phyloP scores from a whole-genome alignment of 495 filamentous ascomycete species.

The Aspergillus sparsus region DNA sequence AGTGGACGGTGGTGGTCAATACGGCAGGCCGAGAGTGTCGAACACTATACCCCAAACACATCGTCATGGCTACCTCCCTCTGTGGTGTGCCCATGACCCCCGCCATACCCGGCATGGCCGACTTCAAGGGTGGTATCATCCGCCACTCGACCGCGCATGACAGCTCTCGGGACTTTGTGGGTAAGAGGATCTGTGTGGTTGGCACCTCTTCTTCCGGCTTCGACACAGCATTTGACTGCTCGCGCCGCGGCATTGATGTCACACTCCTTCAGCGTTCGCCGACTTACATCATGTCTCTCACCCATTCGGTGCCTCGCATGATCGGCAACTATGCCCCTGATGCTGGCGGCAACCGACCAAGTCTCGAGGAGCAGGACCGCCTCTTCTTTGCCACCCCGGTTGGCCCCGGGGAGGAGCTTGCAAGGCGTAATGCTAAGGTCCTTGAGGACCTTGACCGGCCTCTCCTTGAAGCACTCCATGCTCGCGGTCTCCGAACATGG shows the following conservation, averaged over 20 bases:
- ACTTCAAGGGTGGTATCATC: slow-evolving; percentile 8
- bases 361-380: not conserved
- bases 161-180: slow-evolving; percentile 7
- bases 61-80: slow-evolving; percentile 41
- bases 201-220: slow-evolving; percentile 12
- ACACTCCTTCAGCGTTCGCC: slow-evolving; percentile 12
- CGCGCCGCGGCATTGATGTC: slow-evolving; percentile 9
- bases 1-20: slow-evolving; percentile 58
- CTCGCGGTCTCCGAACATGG: slow-evolving; percentile 16
- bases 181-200: slow-evolving; percentile 11
- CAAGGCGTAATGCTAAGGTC: slow-evolving; percentile 1
- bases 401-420: slow-evolving; percentile 7
- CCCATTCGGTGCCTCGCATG: slow-evolving; percentile 7
- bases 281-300: slow-evolving; percentile 11
- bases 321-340: slow-evolving; percentile 5
- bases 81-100: slow-evolving; percentile 24
- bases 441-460: slow-evolving; percentile 9
- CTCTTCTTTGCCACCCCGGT: slow-evolving; percentile 3
- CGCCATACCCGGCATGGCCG: slow-evolving; percentile 1
- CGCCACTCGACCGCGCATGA: slow-evolving; percentile 8
- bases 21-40: slow-evolving; percentile 44
- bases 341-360: not conserved
- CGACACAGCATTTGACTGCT: slow-evolving; percentile 9
- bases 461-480: slow-evolving; percentile 5
- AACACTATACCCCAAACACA: slow-evolving; percentile 38